These are phyloP conservation scores for Naegleria fowleri DNA, from an alignment of 208 protist genomes.

Conservation along the genomic window DNA sequence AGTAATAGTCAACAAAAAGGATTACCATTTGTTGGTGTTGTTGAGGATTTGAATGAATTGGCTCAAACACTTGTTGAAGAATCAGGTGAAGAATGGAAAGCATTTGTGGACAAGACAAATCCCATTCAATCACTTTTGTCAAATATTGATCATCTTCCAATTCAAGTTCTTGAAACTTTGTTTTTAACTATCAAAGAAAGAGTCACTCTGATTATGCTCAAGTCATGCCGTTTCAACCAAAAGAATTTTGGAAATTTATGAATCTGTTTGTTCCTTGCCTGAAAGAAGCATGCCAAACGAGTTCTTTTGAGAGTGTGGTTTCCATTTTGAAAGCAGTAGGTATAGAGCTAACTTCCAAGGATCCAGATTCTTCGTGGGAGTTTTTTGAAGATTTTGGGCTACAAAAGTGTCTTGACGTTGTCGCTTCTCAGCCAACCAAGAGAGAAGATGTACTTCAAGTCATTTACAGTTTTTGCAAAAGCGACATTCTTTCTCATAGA, in stretches of 20 bases:
- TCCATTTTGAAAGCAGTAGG: not conserved
- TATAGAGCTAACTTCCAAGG: not conserved
- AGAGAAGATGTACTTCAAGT: not conserved
- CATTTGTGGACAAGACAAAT: not conserved
- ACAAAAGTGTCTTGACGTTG: not conserved
- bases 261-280: not conserved
- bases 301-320: not conserved
- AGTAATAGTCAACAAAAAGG: not conserved
- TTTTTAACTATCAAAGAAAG: not conserved
- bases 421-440: not conserved
- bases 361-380: not conserved
- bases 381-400: not conserved
- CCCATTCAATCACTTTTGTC: not conserved
- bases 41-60: not conserved
- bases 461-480: not conserved
- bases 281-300: not conserved
- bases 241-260: constrained; percentile 17
- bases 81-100: not conserved
- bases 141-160: not conserved
- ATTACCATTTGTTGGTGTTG: too few species aligned
- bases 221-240: not conserved
- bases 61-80: not conserved
- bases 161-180: not conserved
- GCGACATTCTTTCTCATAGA: not conserved
- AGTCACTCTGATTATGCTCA: not conserved